Evolutionary conservation across 345 rosid genomes (phyloP), one percentile per base, ranked within the genome.

Genomic region (Gossypium australe): DNA sequence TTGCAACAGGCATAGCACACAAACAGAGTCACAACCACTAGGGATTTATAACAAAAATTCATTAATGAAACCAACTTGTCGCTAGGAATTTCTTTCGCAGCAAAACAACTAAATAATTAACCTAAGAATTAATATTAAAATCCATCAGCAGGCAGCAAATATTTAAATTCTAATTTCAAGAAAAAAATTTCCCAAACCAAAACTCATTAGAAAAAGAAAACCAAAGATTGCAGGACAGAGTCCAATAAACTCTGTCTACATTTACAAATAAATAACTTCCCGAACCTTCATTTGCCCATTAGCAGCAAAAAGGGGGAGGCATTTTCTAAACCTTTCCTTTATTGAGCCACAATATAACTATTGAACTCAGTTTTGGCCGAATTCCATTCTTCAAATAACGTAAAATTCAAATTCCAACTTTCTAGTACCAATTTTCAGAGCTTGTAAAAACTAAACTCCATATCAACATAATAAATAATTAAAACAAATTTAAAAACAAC

Each of bases 1-100:
- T 89, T 56, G 87, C 80, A 78, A 76, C 84, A 59, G 92, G 82
- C 96, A 90, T 89, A 77, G 69, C 78, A 72, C 65, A 58, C 74
- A 72, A 53, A 70, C 72, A 75, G 67, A 29, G 44, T 34, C 61
- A 55, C 67, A 67, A 72, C 70, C 69, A 59, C 79, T 41, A 74
- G 27, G 43, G 49, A 59, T 45, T 22, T 59, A 45, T n/a, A 29
- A 59, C n/a, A 24, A 59, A 24, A 73, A 45, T n/a, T 58, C 53
- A 45, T 4, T n/a, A 59, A 24, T 44, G 13, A 24, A 56, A 45
- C 67, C 13, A 6, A 16, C 7, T 44, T 1, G 9, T 25, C 10
- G 0, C 49, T 6, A 72, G 22, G 7, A 57, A 57, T 13, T 12
- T 43, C 43, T 12, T 45, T 24, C 9, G 0, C 56, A 47, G 20